A percentile compares a stretch with the other conserved stretches of the same genome.
Conservation (phyloP, 139 green algal genomes). For the Picochlorum sp. region DNA sequence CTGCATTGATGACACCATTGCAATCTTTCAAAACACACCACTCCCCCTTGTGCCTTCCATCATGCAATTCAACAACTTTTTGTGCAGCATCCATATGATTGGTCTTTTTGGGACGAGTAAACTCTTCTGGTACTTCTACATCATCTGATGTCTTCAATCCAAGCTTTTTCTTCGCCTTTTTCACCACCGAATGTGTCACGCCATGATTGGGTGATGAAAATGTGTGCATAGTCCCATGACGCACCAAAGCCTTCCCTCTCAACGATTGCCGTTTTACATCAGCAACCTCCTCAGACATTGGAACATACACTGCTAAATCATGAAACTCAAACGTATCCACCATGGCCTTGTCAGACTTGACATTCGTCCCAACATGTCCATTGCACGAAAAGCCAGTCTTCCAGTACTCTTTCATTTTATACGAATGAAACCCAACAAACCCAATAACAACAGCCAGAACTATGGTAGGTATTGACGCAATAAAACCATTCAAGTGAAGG, state of each 20-base stretch:
- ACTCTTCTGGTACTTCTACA: neutral
- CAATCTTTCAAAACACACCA: slow-evolving; percentile 23
- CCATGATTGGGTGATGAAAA: neutral
- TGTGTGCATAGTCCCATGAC: neutral
- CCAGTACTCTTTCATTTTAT: slow-evolving; percentile 1
- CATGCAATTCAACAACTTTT: slow-evolving; percentile 18
- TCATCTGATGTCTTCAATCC: slow-evolving; percentile 1
- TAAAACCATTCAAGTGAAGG: slow-evolving; percentile 22
- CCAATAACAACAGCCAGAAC: slow-evolving; percentile 18
- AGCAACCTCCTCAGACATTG: neutral
- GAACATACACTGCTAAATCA: slow-evolving; percentile 13
- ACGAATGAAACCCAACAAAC: slow-evolving; percentile 21
- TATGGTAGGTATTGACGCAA: slow-evolving; percentile 36
- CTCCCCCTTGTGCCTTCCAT: neutral
- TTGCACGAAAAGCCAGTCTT: neutral
- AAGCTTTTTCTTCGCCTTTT: slow-evolving; percentile 7
- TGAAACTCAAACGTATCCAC: slow-evolving; percentile 14
- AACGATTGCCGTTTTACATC: slow-evolving; percentile 3
- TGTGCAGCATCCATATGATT: neutral
- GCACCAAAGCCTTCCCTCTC: slow-evolving; percentile 11
- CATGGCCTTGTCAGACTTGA: slow-evolving; percentile 9
- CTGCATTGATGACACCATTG: slow-evolving; percentile 8
- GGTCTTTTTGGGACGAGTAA: neutral
- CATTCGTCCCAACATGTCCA: neutral
- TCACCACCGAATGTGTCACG: neutral